These are phyloP conservation scores for Cruciata laevipes DNA, from an alignment of 257 asterid species.

Conservation along the genomic window DNA sequence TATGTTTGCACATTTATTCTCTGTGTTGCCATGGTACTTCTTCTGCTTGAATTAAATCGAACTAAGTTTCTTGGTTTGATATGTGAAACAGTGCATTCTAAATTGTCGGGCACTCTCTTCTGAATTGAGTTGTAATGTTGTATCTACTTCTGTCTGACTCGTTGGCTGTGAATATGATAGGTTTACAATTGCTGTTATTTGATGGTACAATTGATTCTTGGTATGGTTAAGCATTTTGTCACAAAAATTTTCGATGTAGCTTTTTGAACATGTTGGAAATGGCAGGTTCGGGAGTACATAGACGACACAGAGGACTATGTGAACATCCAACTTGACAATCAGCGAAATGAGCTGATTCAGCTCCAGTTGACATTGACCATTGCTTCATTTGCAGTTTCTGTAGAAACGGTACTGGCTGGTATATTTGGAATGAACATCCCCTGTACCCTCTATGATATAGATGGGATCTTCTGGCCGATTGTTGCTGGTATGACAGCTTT, in stretches of 20 bases:
- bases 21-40: not conserved
- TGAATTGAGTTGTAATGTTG: not conserved
- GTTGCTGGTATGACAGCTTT: slow-evolving; percentile 38
- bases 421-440: slow-evolving; percentile 85
- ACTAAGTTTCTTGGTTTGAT: not conserved
- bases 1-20: not conserved
- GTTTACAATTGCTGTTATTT: not conserved
- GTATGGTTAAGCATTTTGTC: not conserved
- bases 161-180: not conserved
- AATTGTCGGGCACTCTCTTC: not conserved
- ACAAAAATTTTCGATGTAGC: not conserved
- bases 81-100: not conserved
- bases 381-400: slow-evolving; percentile 63
- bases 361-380: slow-evolving; percentile 75
- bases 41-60: not conserved
- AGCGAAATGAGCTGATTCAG: slow-evolving; percentile 84
- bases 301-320: slow-evolving; percentile 93
- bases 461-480: slow-evolving; percentile 37
- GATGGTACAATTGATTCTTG: not conserved
- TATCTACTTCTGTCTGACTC: not conserved
- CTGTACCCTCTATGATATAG: slow-evolving; percentile 19
- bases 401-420: slow-evolving; percentile 58
- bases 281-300: slow-evolving; percentile 81
- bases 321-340: slow-evolving; percentile 88
- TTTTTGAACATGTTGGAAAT: slow-evolving; percentile 5